Evolutionary conservation across 1,284 basidiomycete genomes (phyloP), one percentile per base, ranked within the genome.

Genomic region (Naganishia sp.): DNA sequence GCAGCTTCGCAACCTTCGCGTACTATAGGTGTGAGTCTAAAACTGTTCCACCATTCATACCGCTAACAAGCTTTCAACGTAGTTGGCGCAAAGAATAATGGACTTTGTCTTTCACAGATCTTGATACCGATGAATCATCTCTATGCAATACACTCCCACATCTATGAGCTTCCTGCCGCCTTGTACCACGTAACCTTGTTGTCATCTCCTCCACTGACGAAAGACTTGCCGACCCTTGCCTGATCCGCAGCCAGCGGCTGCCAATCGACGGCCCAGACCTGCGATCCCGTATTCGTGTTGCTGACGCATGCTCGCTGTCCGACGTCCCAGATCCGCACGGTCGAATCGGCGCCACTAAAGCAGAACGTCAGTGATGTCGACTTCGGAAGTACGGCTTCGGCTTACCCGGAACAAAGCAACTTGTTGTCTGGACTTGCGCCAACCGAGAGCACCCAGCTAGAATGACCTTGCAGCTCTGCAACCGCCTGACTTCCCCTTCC

Each of bases 221-320:
- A 94, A 25, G 87, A 86, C 72, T 80, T 80, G 23, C 78, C 79
- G 3, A 72, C 74, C 46, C 73, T 72, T 7, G 65, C 86, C 85
- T 32, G 85, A 81, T 47, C 84, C 80, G 21, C 86, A 84, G 46
- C 80, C 73, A 32, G 84, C 15, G 89, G 90, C 61, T 88, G 83
- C 91, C 91, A 94, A 23, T 87, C 86, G 9, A 94, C 87, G 18
- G 85, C 84, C 92, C 92, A 94, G 1, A 94, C 89, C 73, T 92
- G 90, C 21, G 87, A 88, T 1, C 86, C 85, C 57, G 91, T 88
- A 70, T 88, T 85, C 6, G 88, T 83, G 0, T 89, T 91, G 41
- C 86, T 89, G 5, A 94, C 90, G 31, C 87, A 86, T 0, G 87
- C 82, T 9, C 90, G 86, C 35, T 90, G 85, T 1, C 83, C 85